phyloP scores from a whole-genome alignment of 2,329 filamentous ascomycete species.

The Aureobasidium melanogenum region DNA sequence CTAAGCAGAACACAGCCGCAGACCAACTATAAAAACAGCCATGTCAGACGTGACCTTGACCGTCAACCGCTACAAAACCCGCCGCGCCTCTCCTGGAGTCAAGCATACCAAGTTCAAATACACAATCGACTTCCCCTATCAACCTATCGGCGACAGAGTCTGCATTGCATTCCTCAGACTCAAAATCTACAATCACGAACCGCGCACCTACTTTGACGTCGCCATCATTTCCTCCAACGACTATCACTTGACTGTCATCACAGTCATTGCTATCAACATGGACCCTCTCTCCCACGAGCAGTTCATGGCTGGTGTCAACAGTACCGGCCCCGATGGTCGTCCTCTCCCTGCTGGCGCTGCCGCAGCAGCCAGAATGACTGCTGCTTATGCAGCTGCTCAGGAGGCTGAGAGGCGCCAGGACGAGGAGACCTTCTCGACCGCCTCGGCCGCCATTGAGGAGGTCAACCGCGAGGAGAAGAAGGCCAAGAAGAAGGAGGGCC shows the following conservation, averaged over 20 bases:
- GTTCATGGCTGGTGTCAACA: background rate
- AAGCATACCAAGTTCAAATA: background rate
- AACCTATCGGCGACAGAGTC: background rate
- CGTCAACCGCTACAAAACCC: background rate
- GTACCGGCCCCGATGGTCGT: background rate
- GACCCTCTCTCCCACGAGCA: background rate
- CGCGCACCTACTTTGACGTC: background rate
- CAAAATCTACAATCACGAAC: background rate
- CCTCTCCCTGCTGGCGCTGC: background rate
- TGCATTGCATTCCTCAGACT: background rate
- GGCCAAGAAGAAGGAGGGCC: background rate
- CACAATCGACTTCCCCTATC: background rate
- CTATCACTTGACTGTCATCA: background rate
- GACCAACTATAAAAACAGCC: background rate
- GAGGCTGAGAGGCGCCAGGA: background rate
- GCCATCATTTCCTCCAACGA: background rate
- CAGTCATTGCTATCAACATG: background rate
- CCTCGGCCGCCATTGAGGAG: background rate
- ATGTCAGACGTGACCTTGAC: background rate
- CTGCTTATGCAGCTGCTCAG: background rate
- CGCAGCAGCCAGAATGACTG: background rate
- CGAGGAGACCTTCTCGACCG: background rate
- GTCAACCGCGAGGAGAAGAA: background rate
- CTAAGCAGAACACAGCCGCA: background rate
- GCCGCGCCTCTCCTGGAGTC: background rate